Evolutionary conservation across 352 stramenopile genomes (phyloP).

Genomic region (Phytophthora ohioensis): DNA sequence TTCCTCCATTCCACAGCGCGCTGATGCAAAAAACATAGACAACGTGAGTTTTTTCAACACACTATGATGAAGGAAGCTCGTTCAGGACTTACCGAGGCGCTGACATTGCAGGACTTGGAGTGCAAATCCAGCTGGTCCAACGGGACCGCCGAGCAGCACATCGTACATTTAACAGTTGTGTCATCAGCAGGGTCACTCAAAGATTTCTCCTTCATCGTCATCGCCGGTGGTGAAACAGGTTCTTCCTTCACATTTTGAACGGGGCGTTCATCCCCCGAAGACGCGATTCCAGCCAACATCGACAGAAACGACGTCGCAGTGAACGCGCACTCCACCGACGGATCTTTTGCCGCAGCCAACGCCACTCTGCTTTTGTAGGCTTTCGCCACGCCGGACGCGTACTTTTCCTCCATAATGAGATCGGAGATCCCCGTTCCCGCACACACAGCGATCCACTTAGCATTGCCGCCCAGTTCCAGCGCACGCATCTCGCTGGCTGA

Average conservation of each 20-base stretch:
- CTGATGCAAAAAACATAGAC: slow-evolving; percentile 25
- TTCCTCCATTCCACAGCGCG: slow-evolving; percentile 57
- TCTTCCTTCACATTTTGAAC: slow-evolving; percentile 19
- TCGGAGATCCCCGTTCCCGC: slow-evolving; percentile 53
- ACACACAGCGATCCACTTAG: slow-evolving; percentile 85
- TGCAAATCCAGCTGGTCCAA: slow-evolving; percentile 68
- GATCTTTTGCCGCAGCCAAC: slow-evolving; percentile 32
- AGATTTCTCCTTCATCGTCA: slow-evolving; percentile 4
- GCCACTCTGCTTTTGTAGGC: slow-evolving; percentile 64
- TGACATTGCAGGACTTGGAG: slow-evolving; percentile 65
- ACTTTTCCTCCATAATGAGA: slow-evolving; percentile 65
- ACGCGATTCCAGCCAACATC: slow-evolving; percentile 39
- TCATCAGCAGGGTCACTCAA: slow-evolving; percentile 11
- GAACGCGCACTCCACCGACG: slow-evolving; percentile 35
- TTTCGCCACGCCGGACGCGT: slow-evolving; percentile 67
- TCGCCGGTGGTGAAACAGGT: slow-evolving; percentile 9
- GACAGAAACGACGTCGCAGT: slow-evolving; percentile 66
- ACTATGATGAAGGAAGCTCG: neutral
- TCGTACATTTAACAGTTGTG: slow-evolving; percentile 76
- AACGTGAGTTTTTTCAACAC: neutral
- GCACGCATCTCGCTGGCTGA: slow-evolving; percentile 53
- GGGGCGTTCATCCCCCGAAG: slow-evolving; percentile 17
- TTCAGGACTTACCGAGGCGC: slow-evolving; percentile 40
- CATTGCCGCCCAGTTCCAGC: slow-evolving; percentile 81
- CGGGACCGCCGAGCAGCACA: slow-evolving; percentile 54